Percentiles rank a stretch among this genome's conserved stretches.
These are phyloP conservation scores for Exophiala spinifera DNA, from an alignment of 2,329 filamentous ascomycete species.

Conservation along the genomic window DNA sequence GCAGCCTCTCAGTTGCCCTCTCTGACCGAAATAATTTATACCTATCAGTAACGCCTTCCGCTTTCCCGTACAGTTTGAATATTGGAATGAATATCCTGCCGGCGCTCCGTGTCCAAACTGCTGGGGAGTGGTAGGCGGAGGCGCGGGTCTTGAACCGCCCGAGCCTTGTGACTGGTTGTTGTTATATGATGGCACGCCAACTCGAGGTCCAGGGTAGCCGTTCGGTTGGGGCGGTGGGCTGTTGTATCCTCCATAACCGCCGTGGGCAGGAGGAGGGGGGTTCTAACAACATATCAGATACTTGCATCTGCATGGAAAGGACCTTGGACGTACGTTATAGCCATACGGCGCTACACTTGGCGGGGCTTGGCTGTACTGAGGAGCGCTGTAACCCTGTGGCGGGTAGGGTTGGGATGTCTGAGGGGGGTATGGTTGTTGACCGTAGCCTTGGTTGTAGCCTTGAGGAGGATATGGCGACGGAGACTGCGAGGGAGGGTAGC, in stretches of 20 bases:
- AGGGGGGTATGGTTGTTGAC: slow-evolving; percentile 24
- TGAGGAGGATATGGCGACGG: slow-evolving; percentile 33
- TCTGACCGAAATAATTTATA: slow-evolving; percentile 94
- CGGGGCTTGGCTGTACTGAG: slow-evolving; percentile 48
- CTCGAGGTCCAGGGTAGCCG: slow-evolving; percentile 39
- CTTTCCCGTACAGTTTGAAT: slow-evolving; percentile 84
- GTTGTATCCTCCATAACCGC: slow-evolving; percentile 22
- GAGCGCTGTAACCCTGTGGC: slow-evolving; percentile 23
- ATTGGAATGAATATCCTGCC: slow-evolving; percentile 77
- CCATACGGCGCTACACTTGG: slow-evolving; percentile 32
- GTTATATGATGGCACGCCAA: slow-evolving; percentile 25
- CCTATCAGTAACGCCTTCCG: slow-evolving; percentile 88
- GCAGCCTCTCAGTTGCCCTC: slow-evolving; percentile 84
- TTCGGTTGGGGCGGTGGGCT: slow-evolving; percentile 36
- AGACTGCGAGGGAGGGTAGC: slow-evolving; percentile 32
- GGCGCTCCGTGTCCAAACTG: slow-evolving; percentile 78
- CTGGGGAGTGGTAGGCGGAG: slow-evolving; percentile 65
- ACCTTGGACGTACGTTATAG: slow-evolving; percentile 20
- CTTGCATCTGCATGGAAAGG: slow-evolving; percentile 10
- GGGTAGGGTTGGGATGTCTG: slow-evolving; percentile 34
- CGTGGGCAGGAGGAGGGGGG: slow-evolving; percentile 33
- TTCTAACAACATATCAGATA: slow-evolving; percentile 32
- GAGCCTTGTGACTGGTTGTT: slow-evolving; percentile 30
- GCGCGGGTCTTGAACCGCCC: slow-evolving; percentile 63
- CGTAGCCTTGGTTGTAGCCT: slow-evolving; percentile 17